These are phyloP conservation scores for Chlorella sp. DNA, from an alignment of 139 green algal genomes.

Conservation along the genomic window DNA sequence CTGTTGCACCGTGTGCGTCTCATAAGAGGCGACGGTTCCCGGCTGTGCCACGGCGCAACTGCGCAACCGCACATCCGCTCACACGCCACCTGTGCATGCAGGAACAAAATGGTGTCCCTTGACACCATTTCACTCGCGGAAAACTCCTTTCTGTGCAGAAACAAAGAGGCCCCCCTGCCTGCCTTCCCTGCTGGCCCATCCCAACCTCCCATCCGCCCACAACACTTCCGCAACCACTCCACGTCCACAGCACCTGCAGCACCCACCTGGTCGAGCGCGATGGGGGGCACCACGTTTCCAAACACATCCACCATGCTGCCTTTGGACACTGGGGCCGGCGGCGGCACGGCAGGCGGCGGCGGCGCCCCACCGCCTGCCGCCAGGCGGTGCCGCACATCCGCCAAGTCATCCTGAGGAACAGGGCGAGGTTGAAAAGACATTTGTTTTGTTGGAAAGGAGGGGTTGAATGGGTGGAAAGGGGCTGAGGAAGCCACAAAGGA, in stretches of 20 bases:
- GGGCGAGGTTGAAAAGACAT: not conserved
- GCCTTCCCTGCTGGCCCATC: too few relatives aligned
- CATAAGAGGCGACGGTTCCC: too few relatives aligned
- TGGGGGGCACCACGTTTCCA: constrained; percentile 75
- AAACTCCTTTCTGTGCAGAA: too few relatives aligned
- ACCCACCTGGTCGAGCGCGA: constrained; percentile 74
- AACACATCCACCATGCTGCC: constrained; percentile 73
- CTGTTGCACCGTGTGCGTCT: too few relatives aligned
- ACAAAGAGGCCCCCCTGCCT: too few relatives aligned
- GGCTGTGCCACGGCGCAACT: too few relatives aligned
- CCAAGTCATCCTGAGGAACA: constrained; percentile 37
- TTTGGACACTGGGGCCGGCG: constrained; percentile 39
- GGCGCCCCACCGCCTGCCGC: not conserved
- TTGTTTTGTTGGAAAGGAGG: not conserved
- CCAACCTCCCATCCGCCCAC: too few relatives aligned
- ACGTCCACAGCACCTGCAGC: not conserved
- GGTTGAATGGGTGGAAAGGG: not conserved
- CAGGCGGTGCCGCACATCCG: constrained; percentile 10
- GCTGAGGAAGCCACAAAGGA: not conserved
- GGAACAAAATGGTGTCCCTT: too few relatives aligned
- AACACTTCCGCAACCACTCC: not conserved
- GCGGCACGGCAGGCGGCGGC: not conserved
- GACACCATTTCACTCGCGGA: too few relatives aligned
- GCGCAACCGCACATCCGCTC: too few relatives aligned
- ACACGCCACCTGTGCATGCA: too few relatives aligned